Percentiles rank a stretch among this genome's conserved stretches.
phyloP scores from a whole-genome alignment of 2,329 filamentous ascomycete genomes.

The Cercospora sojina region DNA sequence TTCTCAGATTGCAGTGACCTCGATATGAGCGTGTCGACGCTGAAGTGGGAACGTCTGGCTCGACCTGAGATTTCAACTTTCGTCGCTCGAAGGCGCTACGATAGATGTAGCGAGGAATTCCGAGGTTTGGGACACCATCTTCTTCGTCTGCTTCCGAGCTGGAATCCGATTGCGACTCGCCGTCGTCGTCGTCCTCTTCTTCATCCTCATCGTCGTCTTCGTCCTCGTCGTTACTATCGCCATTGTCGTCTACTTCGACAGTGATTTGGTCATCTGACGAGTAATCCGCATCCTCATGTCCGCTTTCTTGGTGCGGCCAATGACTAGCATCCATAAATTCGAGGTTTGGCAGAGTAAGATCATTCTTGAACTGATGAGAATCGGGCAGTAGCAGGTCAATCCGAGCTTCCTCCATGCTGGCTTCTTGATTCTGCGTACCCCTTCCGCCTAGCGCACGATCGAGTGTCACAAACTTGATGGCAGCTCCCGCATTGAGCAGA shows the following conservation, averaged over 20 bases:
- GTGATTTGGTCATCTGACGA: not conserved
- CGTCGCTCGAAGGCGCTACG: conserved; percentile 52
- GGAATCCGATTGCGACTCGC: conserved; percentile 26
- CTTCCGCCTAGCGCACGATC: conserved; percentile 63
- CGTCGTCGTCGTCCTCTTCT: conserved; percentile 31
- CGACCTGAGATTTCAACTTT: conserved; percentile 52
- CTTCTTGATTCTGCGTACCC: conserved; percentile 41
- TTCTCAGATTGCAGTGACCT: conserved; percentile 66
- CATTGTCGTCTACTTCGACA: conserved; percentile 2
- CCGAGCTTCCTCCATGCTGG: conserved; percentile 23
- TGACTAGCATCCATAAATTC: conserved; percentile 24
- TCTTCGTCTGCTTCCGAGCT: conserved; percentile 41
- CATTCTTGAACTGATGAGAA: conserved; percentile 21
- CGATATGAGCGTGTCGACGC: conserved; percentile 58
- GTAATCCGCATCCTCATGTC: conserved; percentile 13
- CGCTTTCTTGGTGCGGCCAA: conserved; percentile 25
- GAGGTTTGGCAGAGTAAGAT: conserved; percentile 18
- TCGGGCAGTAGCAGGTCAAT: conserved; percentile 21
- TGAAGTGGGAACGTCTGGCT: conserved; percentile 55
- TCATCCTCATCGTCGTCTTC: conserved; percentile 33
- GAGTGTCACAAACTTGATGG: conserved; percentile 57
- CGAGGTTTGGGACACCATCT: conserved; percentile 37
- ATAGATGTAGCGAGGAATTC: conserved; percentile 43
- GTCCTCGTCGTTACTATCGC: conserved; percentile 21
- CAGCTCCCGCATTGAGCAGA: conserved; percentile 59